Evolutionary conservation across 306 rosid genomes (phyloP), one percentile per base, ranked within the genome.

Genomic region (Cicer judaicum): DNA sequence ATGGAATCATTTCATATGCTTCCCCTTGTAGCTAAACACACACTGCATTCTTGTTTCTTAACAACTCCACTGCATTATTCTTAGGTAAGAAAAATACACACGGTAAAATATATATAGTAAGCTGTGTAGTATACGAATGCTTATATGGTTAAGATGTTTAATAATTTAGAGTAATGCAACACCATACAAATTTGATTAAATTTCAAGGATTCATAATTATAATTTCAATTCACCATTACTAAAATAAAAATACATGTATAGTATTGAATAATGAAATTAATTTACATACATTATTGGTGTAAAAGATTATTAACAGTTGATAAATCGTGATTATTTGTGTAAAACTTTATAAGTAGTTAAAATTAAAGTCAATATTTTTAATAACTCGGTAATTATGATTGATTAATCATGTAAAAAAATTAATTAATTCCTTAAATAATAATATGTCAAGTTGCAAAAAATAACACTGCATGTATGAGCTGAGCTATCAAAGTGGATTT

Each of bases 1-100:
- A 7, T 48, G 75, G 70, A 74, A 68, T 68, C 75, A 12, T 59
- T 24, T 59, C 65, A 16, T 46, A 66, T 81, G 74, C 69, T 81
- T 64, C 74, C 64, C 46, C 10, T 60, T 81, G n/a, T 46, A 12
- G 13, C 24, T 13, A 68, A 61, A 21, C 64, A 47, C 52, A 19
- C 43, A 19, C 29, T 55, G 34, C 39, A 70, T 54, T 76, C 55
- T 69, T 39, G 53, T 40, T 63, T 56, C 52, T 44, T 72, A 53
- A 79, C 56, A 11, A 62, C 71, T 63, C 6, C 40, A 43, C 59
- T 50, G 44, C 15, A 50, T 41, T 56, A 19, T 12, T 13, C 6
- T 10, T 34, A n/a, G 68, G 49, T 7, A 42, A 34, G 5, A 29
- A 12, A 8, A 10, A 39, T 8, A n/a, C 8, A 1, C 1, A 78